phyloP scores from a whole-genome alignment of 176 grass and related monocot species.

The Saccharum spontaneum region DNA sequence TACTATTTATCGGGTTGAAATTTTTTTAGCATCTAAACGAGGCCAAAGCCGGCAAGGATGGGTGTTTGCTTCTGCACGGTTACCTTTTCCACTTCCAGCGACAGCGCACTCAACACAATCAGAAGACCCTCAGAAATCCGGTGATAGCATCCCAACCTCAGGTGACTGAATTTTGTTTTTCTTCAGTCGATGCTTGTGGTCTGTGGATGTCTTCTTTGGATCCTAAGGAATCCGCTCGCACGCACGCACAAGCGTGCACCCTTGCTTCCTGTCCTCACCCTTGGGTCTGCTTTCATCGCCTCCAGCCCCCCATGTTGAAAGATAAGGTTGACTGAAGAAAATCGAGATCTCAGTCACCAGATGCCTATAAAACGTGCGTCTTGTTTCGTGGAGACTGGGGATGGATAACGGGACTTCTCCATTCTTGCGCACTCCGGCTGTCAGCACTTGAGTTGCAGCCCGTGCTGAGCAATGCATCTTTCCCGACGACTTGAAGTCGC shows the following conservation, averaged over 20 bases:
- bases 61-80: not conserved
- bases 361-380: too few relatives aligned
- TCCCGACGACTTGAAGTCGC: not conserved
- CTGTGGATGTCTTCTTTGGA: not conserved
- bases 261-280: not conserved
- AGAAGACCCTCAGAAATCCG: not conserved
- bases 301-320: not conserved
- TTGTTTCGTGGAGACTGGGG: not conserved
- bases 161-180: not conserved
- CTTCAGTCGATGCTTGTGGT: not conserved
- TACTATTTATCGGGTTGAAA: too few relatives aligned
- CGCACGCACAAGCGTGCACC: too few relatives aligned
- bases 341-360: too few relatives aligned
- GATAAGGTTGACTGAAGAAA: too few relatives aligned
- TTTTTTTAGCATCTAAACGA: too few relatives aligned
- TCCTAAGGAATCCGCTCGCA: too few relatives aligned
- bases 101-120: not conserved
- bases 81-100: not conserved
- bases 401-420: not conserved
- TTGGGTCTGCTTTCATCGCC: not conserved
- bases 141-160: too few relatives aligned
- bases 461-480: not conserved
- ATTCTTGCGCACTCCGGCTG: not conserved
- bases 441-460: not conserved
- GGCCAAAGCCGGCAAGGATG: not conserved